Evolutionary conservation across 192 early-diverging fungal genomes (phyloP).

Genomic region (Obelidium mucronatum): DNA sequence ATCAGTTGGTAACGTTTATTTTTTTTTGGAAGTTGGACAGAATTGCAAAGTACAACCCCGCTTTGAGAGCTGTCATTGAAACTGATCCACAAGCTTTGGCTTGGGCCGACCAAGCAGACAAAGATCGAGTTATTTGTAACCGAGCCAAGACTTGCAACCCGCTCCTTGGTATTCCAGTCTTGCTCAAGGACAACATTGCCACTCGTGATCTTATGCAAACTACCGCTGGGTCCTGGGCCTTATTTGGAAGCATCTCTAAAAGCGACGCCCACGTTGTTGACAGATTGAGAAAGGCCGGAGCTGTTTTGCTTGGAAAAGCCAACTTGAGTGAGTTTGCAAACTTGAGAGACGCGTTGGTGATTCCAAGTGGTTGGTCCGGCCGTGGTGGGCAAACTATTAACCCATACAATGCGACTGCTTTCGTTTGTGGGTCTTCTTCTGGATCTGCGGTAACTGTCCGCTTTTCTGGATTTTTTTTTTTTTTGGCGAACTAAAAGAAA

Average conservation of each 20-base stretch:
- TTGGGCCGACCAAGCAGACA: slow-evolving; percentile 31
- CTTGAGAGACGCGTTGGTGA: not conserved
- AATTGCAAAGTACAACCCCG: not conserved
- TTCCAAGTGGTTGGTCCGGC: slow-evolving; percentile 41
- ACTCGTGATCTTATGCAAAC: slow-evolving; percentile 40
- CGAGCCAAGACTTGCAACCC: not conserved
- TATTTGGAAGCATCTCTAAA: slow-evolving; percentile 28
- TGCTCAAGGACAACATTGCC: slow-evolving; percentile 50
- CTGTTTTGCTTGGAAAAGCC: slow-evolving; percentile 43
- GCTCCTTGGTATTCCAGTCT: slow-evolving; percentile 44
- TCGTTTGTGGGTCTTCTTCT: slow-evolving; percentile 5
- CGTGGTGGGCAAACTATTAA: slow-evolving; percentile 44
- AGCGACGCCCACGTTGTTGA: slow-evolving; percentile 38
- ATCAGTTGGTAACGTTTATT: not conserved
- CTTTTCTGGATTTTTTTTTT: no score
- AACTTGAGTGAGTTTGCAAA: slow-evolving; percentile 48
- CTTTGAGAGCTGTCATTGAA: slow-evolving; percentile 36
- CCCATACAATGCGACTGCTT: not conserved
- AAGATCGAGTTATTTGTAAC: not conserved
- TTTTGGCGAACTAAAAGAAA: no score
- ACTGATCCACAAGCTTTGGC: slow-evolving; percentile 35
- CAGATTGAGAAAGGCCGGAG: slow-evolving; percentile 40
- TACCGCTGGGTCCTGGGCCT: slow-evolving; percentile 42
- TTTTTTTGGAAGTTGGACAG: not conserved
- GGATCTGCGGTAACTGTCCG: no score